phyloP scores from a whole-genome alignment of 345 rosid species.

The Brassica carinata region DNA sequence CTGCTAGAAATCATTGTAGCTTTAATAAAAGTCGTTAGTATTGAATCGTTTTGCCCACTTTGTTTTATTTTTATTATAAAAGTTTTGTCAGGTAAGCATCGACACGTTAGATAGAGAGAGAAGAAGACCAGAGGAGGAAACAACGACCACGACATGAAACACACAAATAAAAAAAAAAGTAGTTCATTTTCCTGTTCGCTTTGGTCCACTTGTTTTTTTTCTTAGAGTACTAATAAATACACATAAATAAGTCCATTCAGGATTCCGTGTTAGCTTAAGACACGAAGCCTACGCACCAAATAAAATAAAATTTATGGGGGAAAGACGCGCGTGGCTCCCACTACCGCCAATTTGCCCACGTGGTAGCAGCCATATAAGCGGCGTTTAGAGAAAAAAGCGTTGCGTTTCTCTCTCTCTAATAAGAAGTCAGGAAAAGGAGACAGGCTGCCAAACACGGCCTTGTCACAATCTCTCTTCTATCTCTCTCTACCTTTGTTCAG shows the following conservation, averaged over 20 bases:
- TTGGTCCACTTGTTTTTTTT: slow-evolving; percentile 29
- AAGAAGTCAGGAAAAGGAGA: slow-evolving; percentile 39
- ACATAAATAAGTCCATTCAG: background rate
- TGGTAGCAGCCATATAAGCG: slow-evolving; percentile 14
- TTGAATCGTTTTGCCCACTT: slow-evolving; percentile 26
- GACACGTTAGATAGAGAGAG: slow-evolving; percentile 23
- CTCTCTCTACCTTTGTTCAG: slow-evolving; percentile 30
- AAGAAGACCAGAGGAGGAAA: slow-evolving; percentile 25
- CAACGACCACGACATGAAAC: slow-evolving; percentile 33
- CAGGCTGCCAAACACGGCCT: background rate
- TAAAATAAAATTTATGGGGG: background rate
- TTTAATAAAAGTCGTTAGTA: slow-evolving; percentile 25
- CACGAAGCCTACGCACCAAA: slow-evolving; percentile 35
- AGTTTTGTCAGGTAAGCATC: background rate
- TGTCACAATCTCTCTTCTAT: background rate
- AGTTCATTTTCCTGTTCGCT: slow-evolving; percentile 41
- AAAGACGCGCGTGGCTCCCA: slow-evolving; percentile 38
- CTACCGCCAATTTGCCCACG: slow-evolving; percentile 33
- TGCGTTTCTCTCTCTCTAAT: background rate
- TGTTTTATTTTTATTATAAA: slow-evolving; percentile 3
- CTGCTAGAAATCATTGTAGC: slow-evolving; percentile 28
- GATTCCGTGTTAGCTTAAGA: slow-evolving; percentile 34
- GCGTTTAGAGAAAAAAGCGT: background rate
- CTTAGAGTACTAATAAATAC: background rate
- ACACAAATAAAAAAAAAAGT: slow-evolving; percentile 5